Conservation (phyloP, 345 rosid genomes). For the Firmiana major region DNA sequence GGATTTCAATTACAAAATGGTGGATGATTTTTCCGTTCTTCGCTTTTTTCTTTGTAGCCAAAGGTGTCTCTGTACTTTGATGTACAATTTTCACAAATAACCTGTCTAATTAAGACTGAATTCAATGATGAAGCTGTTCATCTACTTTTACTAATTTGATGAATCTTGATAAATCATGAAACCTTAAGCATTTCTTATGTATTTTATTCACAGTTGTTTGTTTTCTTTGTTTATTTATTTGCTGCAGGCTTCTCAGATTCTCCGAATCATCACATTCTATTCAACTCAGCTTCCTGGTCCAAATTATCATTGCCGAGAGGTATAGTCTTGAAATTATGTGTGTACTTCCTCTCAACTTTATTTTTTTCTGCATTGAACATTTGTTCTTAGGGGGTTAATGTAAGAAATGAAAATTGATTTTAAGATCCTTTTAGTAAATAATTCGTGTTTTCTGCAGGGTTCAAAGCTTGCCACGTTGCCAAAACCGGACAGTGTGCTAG, state of each 20-base stretch:
- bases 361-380: not conserved
- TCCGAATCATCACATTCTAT: conserved; percentile 86
- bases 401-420: not conserved
- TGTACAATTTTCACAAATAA: not conserved
- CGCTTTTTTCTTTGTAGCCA: not conserved
- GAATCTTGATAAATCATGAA: not conserved
- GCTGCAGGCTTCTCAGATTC: conserved; percentile 77
- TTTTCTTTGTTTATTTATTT: conserved; percentile 12
- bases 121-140: not conserved
- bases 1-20: not conserved
- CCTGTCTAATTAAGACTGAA: not conserved
- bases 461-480: conserved; percentile 86
- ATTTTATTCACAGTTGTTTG: conserved; percentile 16
- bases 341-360: conserved; percentile 7
- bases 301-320: not conserved
- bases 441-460: conserved; percentile 51
- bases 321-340: conserved; percentile 22
- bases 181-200: not conserved
- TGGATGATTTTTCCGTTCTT: not conserved
- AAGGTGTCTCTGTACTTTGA: not conserved
- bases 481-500: conserved; percentile 58
- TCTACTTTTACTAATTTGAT: not conserved
- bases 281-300: conserved; percentile 50
- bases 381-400: not conserved
- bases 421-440: not conserved